Base-by-base conservation (phyloP, 768 basidiomycete species). In the Dendrothele bispora region DNA sequence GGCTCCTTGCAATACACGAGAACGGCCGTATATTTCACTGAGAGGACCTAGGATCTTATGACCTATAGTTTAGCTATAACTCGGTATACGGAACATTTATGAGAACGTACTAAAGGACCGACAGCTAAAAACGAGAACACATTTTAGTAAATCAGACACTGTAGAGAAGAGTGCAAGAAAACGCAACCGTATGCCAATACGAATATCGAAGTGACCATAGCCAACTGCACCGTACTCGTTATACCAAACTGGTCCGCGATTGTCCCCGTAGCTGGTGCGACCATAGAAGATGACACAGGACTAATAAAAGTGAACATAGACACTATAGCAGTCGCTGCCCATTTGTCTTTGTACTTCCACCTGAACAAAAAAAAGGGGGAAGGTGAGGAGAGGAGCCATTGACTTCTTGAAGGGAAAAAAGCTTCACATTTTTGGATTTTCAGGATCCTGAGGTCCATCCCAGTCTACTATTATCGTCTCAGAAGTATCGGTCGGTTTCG, bases 1-100 rank as follows among this genome's bases (percentile, higher is more conserved):
- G 1, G 86, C 62, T 0, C 71, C 36, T 55, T 86, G 87, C 0
- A 89, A 54, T 0, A 88, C 80, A 2, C 70, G 64, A 1, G 81
- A 77, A 18, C 87, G 77, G 3, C 88, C 88, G 51, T 72, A 89
- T 14, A 90, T 74, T 61, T 91, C 89, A 52, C 80, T 82, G n/a
- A 89, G 56, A 0, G 88, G 89, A 0, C 82, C 86, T 18, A 78
- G 47, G 30, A 77, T 49, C 74, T 74, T 25, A 41, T 18, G 7
- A 11, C 32, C 32, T 11, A 14, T 6, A 22, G 24, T 10, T n/a
- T 10, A 25, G 12, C 24, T 1, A 3, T n/a, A n/a, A 38, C 6
- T 12, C 15, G 10, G 12, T 8, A 39, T 29, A 25, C 3, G 37
- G 15, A 8, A 7, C 8, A 14, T 21, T 30, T 24, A 37, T 21